Base-by-base conservation (phyloP, 2,329 filamentous ascomycete species). In the Colletotrichum sp. region DNA sequence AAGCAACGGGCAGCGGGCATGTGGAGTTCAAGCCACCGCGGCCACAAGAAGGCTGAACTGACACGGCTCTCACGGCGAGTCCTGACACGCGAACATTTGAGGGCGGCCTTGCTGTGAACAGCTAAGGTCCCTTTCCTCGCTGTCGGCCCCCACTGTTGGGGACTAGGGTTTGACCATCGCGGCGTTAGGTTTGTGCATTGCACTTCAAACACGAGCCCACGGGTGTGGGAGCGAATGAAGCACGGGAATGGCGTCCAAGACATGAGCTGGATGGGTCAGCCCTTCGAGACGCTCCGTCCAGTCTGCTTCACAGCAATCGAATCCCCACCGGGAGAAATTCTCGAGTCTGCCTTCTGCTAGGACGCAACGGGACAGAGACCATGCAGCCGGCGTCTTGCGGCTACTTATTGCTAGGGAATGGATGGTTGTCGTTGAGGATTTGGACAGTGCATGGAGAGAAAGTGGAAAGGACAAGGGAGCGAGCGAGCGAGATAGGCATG, bases 281-380 rank as follows among this genome's bases (percentile, higher is more conserved):
- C 69, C 32, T n/a, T 9, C 52, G 55, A 62, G 34, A 16, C 21
- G 59, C 75, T 32, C 32, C 60, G 12, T n/a, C 75, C 71, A 77
- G 71, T 77, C 71, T 24, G 59, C 34, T 77, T 70, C 75, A 75
- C 67, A 67, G 66, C 71, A 75, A 71, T 62, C 21, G 13, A 21
- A 59, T 60, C 24, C 57, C 65, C 49, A 44, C 7, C 28, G 49
- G 30, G 15, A 16, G 30, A 57, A 57, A 65, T 62, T 49, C 32
- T 21, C 66, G 28, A 75, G 49, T 66, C 52, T 71, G 71, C 75
- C 75, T 77, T 70, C 62, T 65, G 71, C 75, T 75, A 75, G 62
- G 30, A 75, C 75, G n/a, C 60, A 75, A 77, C 32, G 30, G 66
- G 57, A 52, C n/a, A 52, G 44, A 21, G 44, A 8, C n/a, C n/a